Evolutionary conservation across 2,329 filamentous ascomycete genomes (phyloP).

Genomic region (Lomentospora prolificans): DNA sequence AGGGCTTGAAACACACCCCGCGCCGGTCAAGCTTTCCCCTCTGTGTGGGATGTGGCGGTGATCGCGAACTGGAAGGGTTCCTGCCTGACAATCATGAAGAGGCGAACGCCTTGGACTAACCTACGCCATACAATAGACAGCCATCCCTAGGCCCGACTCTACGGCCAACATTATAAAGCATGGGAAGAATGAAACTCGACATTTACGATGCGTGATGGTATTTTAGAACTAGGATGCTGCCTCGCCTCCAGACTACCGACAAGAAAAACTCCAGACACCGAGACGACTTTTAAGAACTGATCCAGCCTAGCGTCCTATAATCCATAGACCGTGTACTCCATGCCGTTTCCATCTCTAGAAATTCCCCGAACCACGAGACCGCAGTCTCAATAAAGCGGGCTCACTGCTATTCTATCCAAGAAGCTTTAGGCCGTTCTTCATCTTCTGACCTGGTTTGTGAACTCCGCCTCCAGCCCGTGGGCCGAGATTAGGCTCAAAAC

Average conservation of each 20-base stretch:
- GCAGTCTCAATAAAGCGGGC: too few relatives aligned
- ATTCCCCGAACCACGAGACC: neutral
- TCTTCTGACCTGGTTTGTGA: slow-evolving; percentile 55
- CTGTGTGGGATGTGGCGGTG: too few relatives aligned
- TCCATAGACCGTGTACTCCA: neutral
- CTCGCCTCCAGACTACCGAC: too few relatives aligned
- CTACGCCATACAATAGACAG: too few relatives aligned
- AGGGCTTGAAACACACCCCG: neutral
- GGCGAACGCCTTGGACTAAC: too few relatives aligned
- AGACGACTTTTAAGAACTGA: neutral
- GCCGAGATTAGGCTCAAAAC: slow-evolving; percentile 41
- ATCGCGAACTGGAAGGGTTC: too few relatives aligned
- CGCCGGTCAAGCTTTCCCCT: neutral
- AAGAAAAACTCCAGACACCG: neutral
- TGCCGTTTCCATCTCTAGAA: neutral
- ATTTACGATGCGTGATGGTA: too few relatives aligned
- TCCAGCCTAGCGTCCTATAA: neutral
- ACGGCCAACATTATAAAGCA: too few relatives aligned
- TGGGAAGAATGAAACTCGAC: too few relatives aligned
- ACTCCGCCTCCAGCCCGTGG: slow-evolving; percentile 41
- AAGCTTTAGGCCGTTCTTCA: slow-evolving; percentile 54
- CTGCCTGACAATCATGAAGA: too few relatives aligned
- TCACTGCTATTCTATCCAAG: slow-evolving; percentile 50
- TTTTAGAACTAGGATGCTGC: too few relatives aligned
- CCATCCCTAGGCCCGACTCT: too few relatives aligned